Base-by-base conservation (phyloP, 441 rosid species). In the Brassica hybrid region DNA sequence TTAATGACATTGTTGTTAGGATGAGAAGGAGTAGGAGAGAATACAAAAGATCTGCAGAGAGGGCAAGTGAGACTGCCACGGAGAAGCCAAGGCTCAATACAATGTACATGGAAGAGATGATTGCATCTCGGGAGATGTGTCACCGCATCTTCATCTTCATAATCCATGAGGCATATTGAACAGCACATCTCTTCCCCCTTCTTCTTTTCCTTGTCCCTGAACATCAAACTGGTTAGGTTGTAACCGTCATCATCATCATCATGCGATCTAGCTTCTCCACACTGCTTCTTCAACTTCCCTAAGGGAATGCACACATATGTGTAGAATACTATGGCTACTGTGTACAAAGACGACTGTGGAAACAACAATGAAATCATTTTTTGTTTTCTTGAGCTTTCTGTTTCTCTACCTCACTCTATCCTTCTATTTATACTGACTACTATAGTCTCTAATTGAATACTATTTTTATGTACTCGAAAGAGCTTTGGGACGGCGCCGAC, bases 401-500 rank as follows among this genome's bases (percentile, higher is more conserved):
- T 4, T 58, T 45, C 61, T 72, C 52, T 32, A 66, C 7, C 59
- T 60, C 73, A 65, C 69, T 48, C 52, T 5, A 1, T 12, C 23
- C 65, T 19, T 62, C 67, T 60, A 0, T 45, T 75, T 60, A 48
- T 80, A 75, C 75, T 65, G 36, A 59, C 72, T 52, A 56, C 16
- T n/a, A 23, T 38, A 59, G 18, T 56, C 71, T 76, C 67, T 3
- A 8, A 52, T 52, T 2, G 58, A 52, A 52, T 52, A 52, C 19
- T 14, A 52, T 52, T 52, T 50, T 52, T 14, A 16, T 52, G 58
- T 52, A 52, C 19, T 52, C 4, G 4, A 18, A 54, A 16, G 65
- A 75, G 74, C 34, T 79, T 65, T 64, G 80, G 90, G 90, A 83
- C 88, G 90, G 90, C 90, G 86, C 92, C 88, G 89, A 80, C 90